Percentiles rank a stretch among this genome's conserved stretches.
Evolutionary conservation across 352 stramenopile species (phyloP).

Genomic region (Phytophthora citrophthora): DNA sequence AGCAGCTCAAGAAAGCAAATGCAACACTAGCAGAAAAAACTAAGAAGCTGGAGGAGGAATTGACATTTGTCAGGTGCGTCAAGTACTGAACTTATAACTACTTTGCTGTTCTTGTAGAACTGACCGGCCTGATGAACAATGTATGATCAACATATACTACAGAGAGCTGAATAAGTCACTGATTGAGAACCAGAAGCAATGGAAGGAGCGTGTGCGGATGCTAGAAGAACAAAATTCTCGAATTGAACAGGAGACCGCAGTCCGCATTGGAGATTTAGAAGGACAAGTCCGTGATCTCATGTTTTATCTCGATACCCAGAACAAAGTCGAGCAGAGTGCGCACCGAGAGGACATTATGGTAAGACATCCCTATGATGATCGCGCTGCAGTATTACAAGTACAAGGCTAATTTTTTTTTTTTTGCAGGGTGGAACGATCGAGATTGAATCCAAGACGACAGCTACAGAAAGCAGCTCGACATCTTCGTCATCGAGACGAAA

Average conservation of each 20-base stretch:
- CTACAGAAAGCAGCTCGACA: constrained; percentile 20
- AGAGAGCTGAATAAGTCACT: constrained; percentile 89
- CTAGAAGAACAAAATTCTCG: constrained; percentile 75
- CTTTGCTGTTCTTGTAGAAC: background rate
- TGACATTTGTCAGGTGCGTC: constrained; percentile 77
- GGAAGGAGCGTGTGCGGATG: constrained; percentile 78
- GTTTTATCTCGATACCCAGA: constrained; percentile 92
- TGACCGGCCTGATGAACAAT: background rate
- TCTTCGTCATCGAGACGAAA: constrained; percentile 29
- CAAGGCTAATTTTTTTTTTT: constrained; percentile 7
- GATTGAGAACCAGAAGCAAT: constrained; percentile 90
- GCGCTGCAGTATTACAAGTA: background rate
- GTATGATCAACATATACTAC: background rate
- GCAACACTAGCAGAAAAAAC: constrained; percentile 65
- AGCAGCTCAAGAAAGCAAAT: constrained; percentile 82
- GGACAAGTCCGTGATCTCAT: constrained; percentile 89
- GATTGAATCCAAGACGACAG: constrained; percentile 55
- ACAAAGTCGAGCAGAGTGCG: constrained; percentile 79
- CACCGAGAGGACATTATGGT: constrained; percentile 87
- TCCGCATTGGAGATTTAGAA: constrained; percentile 79
- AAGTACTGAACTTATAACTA: background rate
- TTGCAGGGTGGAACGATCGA: constrained; percentile 71
- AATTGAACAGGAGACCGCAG: constrained; percentile 62
- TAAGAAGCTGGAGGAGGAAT: constrained; percentile 82
- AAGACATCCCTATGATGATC: constrained; percentile 2